These are phyloP conservation scores for Cutaneotrichosporon sp. DNA, from an alignment of 1,284 basidiomycete species.

Conservation along the genomic window DNA sequence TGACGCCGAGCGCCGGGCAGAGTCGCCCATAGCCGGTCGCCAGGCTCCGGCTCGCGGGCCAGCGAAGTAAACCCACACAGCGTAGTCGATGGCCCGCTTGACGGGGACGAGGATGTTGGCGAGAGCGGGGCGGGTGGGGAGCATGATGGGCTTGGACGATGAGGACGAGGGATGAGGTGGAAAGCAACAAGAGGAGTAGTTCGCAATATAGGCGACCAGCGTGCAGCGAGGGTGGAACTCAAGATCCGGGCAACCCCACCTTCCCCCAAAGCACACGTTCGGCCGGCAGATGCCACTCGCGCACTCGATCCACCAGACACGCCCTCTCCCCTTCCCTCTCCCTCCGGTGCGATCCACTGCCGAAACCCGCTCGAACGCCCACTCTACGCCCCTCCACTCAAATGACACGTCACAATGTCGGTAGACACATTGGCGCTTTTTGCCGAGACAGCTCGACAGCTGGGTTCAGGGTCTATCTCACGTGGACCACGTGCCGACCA, in stretches of 20 bases:
- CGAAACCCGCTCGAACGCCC: neutral
- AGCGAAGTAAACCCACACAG: slow-evolving; percentile 22
- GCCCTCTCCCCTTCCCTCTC: too few relatives aligned
- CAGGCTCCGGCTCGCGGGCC: too few relatives aligned
- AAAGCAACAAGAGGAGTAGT: neutral
- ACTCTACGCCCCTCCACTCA: too few relatives aligned
- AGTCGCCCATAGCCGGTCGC: too few relatives aligned
- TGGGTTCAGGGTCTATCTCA: neutral
- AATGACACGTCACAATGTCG: too few relatives aligned
- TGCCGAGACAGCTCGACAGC: neutral
- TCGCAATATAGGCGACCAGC: slow-evolving; percentile 2
- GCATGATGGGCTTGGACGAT: slow-evolving; percentile 52
- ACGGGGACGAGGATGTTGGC: slow-evolving; percentile 88
- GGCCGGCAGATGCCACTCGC: neutral
- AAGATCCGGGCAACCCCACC: too few relatives aligned
- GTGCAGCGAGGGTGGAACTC: neutral
- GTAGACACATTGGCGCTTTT: too few relatives aligned
- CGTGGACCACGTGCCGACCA: neutral
- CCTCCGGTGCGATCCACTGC: neutral
- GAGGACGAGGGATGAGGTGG: neutral
- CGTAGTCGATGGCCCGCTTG: slow-evolving; percentile 63
- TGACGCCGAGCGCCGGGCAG: too few relatives aligned
- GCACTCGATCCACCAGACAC: too few relatives aligned
- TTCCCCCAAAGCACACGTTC: neutral
- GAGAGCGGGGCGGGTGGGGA: slow-evolving; percentile 63